Evolutionary conservation across 768 basidiomycete genomes (phyloP), one percentile per base, ranked within the genome.

Genomic region (Auricularia sp.): DNA sequence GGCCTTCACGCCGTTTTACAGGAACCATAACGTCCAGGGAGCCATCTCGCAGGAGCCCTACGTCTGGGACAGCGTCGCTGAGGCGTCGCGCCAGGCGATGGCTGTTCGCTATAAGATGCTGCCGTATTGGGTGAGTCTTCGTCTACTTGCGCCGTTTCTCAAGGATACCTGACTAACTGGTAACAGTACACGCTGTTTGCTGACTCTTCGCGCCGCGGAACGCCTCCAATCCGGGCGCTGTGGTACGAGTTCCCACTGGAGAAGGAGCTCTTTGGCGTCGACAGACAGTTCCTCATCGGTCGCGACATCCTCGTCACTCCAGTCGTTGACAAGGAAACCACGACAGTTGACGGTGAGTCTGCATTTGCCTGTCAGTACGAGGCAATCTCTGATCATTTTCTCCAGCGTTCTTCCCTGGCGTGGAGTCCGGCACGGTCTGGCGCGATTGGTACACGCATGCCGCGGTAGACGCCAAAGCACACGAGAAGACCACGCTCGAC

Each of bases 221-320:
- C 87, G 3, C 89, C 90, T 3, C 87, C 87, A 11, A 75, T 92
- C 43, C 84, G 84, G 43, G 86, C 91, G 3, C 78, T 91, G 36
- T 90, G 89, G 79, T 91, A 81, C 69, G 87, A 91, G 71, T 91
- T 90, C 77, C 87, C 87, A 0, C 74, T 86, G 51, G 84, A 90
- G 67, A 21, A 51, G 47, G 84, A 86, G 65, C 72, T 87, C 1
- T 86, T 86, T 64, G 75, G 73, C 36, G 74, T 88, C 14, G 85
- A 88, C 68, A 73, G 77, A 23, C 91, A 92, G 72, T 93, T 88
- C 77, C 69, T 92, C 68, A 73, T 92, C 51, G 90, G 91, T 12
- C 65, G 78, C 18, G 81, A 86, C 67, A 80, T 93, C 58, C 81
- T 92, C 53, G 83, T 92, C 63, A 89, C 90, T 0, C 90, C 90